These are phyloP conservation scores for Blumeria hordei DNA, from an alignment of 2,329 filamentous ascomycete genomes.

Conservation along the genomic window DNA sequence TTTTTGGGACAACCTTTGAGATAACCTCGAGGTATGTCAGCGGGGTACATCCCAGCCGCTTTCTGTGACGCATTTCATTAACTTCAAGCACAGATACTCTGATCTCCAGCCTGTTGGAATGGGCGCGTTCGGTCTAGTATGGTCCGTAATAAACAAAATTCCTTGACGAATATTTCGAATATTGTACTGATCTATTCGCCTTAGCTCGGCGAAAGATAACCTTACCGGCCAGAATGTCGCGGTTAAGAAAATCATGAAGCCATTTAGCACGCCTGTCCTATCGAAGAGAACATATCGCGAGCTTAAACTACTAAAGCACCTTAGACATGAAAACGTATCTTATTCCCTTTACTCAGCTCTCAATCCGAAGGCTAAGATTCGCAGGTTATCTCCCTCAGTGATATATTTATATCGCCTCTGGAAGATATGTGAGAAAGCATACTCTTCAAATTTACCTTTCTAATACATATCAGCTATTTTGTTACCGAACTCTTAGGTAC, in stretches of 20 bases:
- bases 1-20: conserved; percentile 98
- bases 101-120: conserved; percentile 97
- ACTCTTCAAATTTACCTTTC: neutral
- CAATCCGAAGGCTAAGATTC: conserved; percentile 7
- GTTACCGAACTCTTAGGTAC: conserved; percentile 94
- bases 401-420: conserved; percentile 97
- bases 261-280: conserved; percentile 95
- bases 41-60: conserved; percentile 4
- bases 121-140: conserved; percentile 95
- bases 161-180: neutral
- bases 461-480: conserved; percentile 45
- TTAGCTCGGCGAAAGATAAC: conserved; percentile 87
- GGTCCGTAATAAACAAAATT: conserved; percentile 30
- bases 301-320: conserved; percentile 87
- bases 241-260: conserved; percentile 99
- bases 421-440: conserved; percentile 50
- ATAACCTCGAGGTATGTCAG: conserved; percentile 73
- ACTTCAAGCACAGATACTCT: conserved; percentile 44
- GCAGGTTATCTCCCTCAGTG: conserved; percentile 88
- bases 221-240: conserved; percentile 91
- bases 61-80: conserved; percentile 5
- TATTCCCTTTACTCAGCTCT: too few species aligned
- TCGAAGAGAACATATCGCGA: conserved; percentile 96
- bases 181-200: conserved; percentile 5
- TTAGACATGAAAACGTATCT: conserved; percentile 80